A percentile compares a stretch with the other conserved stretches of the same genome.
Evolutionary conservation across 768 basidiomycete genomes (phyloP).

Genomic region (Cystofilobasidium capitatum): DNA sequence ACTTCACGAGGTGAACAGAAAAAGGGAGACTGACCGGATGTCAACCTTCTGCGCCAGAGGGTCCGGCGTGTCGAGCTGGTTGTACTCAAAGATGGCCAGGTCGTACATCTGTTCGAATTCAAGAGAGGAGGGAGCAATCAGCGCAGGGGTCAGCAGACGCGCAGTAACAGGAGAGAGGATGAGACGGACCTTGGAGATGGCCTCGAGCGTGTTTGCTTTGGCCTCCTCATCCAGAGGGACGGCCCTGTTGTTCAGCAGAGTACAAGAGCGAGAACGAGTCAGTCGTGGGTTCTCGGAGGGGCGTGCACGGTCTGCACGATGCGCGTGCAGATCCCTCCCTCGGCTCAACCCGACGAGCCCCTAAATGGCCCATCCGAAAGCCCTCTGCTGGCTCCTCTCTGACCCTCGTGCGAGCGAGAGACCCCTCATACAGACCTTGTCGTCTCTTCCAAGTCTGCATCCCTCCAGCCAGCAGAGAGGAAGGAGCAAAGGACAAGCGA

Average conservation of each 20-base stretch:
- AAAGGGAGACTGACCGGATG: constrained; percentile 5
- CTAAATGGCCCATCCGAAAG: too few relatives aligned
- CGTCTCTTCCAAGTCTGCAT: too few relatives aligned
- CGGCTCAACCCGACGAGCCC: too few relatives aligned
- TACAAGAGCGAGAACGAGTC: neutral
- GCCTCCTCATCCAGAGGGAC: neutral
- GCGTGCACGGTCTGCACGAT: too few relatives aligned
- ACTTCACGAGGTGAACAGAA: neutral
- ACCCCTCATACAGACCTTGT: too few relatives aligned
- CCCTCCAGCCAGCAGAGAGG: too few relatives aligned
- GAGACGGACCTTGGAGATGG: constrained; percentile 1
- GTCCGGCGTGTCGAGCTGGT: constrained; percentile 4
- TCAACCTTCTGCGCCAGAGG: constrained; percentile 5
- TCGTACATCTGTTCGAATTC: neutral
- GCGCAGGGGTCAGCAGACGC: neutral
- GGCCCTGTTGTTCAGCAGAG: neutral
- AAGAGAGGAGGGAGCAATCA: neutral
- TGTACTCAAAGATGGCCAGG: constrained; percentile 12
- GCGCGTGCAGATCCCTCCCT: too few relatives aligned
- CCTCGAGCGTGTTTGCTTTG: constrained; percentile 15
- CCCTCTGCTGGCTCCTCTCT: too few relatives aligned
- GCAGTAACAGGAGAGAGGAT: neutral
- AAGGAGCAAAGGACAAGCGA: too few relatives aligned
- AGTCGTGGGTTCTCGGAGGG: too few relatives aligned
- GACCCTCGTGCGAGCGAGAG: too few relatives aligned